Base-by-base conservation (phyloP, 768 basidiomycete species). In the Hypholoma fasciculare region DNA sequence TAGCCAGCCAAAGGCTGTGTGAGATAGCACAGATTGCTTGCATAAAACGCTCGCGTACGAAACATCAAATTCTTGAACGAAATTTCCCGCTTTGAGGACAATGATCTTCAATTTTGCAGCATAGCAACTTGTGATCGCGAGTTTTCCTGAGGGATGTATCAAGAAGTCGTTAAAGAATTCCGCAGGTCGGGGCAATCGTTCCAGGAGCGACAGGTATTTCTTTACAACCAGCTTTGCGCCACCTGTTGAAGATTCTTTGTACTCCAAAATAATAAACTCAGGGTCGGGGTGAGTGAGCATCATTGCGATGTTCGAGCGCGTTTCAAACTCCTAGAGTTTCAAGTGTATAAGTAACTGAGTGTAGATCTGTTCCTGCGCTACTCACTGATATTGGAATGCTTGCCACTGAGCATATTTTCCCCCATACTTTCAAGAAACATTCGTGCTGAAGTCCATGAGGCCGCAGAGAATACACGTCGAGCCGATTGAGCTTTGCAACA, bases 231-330 rank as follows among this genome's bases (percentile, higher is more conserved):
- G 70, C 34, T 68, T 68, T 17, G 73, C 74, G 42, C 58, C 66
- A 12, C 70, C 74, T 16, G 54, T 62, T 54, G 67, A 68, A 36
- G 75, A 67, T 38, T 77, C 74, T 2, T 69, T 69, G 65, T 86
- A 89, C 3, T 74, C 67, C 40, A 94, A 74, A 61, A 92, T 77
- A 37, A 92, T 70, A 12, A 93, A 77, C 59, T 86, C 84, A 8
- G 91, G 88, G 36, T 89, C 83, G 1, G 91, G 90, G 63, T 92
- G 90, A 58, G 89, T 89, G 0, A 88, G 81, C 67, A 93, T 78
- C 34, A 91, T 78, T 19, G 91, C 68, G 13, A 93, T 64, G 65
- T 85, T 85, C 27, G 78, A 78, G 62, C 72, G 75, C 37, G 65
- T 60, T 43, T 74, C 74, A 55, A 73, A 75, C 63, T 39, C 56